A percentile compares a stretch with the other conserved stretches of the same genome.
phyloP scores from a whole-genome alignment of 106 monocot species.

The Iris macrosiphon region DNA sequence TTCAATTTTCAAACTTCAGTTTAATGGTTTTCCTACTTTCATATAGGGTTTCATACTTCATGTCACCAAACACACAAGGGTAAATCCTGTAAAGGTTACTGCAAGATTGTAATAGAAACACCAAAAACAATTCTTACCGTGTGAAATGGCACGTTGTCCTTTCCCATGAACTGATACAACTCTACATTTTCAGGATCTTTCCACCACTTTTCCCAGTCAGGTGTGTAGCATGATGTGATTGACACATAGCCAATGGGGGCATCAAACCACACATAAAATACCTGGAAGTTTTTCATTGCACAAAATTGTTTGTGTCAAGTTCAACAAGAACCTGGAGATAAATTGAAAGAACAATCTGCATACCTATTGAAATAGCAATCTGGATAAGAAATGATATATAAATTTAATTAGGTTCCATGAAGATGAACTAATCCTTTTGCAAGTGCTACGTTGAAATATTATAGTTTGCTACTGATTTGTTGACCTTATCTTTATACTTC shows the following conservation, averaged over 20 bases:
- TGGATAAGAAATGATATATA: background rate
- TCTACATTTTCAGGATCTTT: conserved; percentile 93
- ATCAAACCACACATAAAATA: conserved; percentile 99
- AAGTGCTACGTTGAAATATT: too few species aligned
- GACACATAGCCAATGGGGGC: conserved; percentile 96
- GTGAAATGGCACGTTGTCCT: conserved; percentile 97
- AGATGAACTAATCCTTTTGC: too few species aligned
- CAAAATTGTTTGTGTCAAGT: too few species aligned
- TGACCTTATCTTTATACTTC: conserved; percentile 93
- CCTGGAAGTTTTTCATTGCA: conserved; percentile 25
- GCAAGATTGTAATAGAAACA: conserved; percentile 1
- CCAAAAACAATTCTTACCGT: conserved; percentile 41
- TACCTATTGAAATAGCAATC: background rate
- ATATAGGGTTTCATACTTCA: too few species aligned
- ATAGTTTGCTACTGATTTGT: too few species aligned
- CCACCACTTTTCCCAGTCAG: conserved; percentile 97
- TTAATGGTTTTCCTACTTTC: too few species aligned
- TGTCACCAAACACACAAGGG: too few species aligned
- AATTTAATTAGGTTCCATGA: background rate
- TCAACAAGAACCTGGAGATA: too few species aligned
- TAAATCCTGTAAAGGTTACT: too few species aligned
- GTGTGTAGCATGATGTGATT: conserved; percentile 72
- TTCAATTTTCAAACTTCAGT: too few species aligned
- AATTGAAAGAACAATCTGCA: background rate
- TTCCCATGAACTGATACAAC: conserved; percentile 95